Conservation (phyloP, 192 early-diverging fungal species). For the Neocallimastix lanati region DNA sequence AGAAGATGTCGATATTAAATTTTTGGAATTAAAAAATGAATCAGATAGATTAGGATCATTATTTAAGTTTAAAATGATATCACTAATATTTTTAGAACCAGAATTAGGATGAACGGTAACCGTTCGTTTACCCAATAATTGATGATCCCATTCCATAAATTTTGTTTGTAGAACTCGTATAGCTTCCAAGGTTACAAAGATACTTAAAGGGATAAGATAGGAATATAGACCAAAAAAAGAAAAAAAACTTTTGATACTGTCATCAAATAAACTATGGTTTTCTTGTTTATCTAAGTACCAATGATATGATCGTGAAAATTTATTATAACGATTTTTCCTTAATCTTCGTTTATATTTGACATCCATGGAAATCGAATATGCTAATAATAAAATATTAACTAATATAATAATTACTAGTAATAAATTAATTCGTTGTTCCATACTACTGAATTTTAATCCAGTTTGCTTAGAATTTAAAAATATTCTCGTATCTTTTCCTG, state of each 20-base stretch:
- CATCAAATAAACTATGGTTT: background rate
- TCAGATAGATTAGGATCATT: background rate
- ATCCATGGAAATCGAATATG: background rate
- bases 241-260: slow-evolving; percentile 2
- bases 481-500: background rate
- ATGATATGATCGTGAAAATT: background rate
- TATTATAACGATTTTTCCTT: background rate
- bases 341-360: background rate
- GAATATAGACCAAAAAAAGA: slow-evolving; percentile 37
- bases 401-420: background rate
- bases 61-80: background rate
- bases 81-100: background rate
- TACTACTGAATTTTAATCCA: background rate
- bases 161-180: slow-evolving; percentile 41
- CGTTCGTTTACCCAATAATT: slow-evolving; percentile 17
- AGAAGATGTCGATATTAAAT: too few relatives aligned
- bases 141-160: slow-evolving; percentile 43
- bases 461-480: background rate
- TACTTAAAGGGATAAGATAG: slow-evolving; percentile 53
- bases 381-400: background rate
- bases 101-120: background rate
- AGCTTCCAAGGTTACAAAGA: slow-evolving; percentile 54
- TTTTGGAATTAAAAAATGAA: background rate
- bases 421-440: background rate
- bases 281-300: background rate